phyloP scores from a whole-genome alignment of 2,329 filamentous ascomycete species.

The Paramyrothecium sp. region DNA sequence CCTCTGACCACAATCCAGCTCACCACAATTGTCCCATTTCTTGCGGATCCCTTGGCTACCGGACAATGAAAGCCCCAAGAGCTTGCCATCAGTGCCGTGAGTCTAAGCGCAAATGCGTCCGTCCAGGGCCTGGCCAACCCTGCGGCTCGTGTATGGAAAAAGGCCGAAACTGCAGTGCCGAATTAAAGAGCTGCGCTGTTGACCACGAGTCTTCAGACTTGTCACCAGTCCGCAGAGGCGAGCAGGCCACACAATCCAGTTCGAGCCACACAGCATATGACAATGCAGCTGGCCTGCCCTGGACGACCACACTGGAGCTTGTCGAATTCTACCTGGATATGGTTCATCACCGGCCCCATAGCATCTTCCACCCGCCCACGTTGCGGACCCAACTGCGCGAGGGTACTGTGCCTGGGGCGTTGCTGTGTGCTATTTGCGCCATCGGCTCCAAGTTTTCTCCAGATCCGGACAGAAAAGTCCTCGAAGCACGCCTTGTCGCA shows the following conservation, averaged over 20 bases:
- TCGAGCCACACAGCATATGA: too few species aligned
- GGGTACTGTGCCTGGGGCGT: slow-evolving; percentile 1
- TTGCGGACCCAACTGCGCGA: not conserved
- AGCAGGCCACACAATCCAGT: too few species aligned
- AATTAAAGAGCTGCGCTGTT: not conserved
- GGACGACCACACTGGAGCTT: not conserved
- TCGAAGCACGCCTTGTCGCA: not conserved
- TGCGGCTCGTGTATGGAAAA: slow-evolving; percentile 4
- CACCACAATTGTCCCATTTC: too few species aligned
- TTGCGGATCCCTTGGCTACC: not conserved
- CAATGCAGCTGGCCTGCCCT: not conserved
- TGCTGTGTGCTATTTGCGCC: slow-evolving; percentile 8
- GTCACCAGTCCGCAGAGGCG: too few species aligned
- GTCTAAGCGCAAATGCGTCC: slow-evolving; percentile 10
- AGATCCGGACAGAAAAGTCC: not conserved
- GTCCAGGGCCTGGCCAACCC: slow-evolving; percentile 1
- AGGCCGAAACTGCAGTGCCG: not conserved
- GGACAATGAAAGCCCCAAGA: slow-evolving; percentile 7
- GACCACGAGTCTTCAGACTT: too few species aligned
- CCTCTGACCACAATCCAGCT: too few species aligned
- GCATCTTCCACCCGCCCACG: slow-evolving; percentile 9
- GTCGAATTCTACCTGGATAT: slow-evolving; percentile 10
- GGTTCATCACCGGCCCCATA: slow-evolving; percentile 10
- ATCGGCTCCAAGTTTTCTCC: slow-evolving; percentile 8
- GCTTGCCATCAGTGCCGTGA: slow-evolving; percentile 11